phyloP scores from a whole-genome alignment of 2,329 filamentous ascomycete species.

The Xylaria sp. region DNA sequence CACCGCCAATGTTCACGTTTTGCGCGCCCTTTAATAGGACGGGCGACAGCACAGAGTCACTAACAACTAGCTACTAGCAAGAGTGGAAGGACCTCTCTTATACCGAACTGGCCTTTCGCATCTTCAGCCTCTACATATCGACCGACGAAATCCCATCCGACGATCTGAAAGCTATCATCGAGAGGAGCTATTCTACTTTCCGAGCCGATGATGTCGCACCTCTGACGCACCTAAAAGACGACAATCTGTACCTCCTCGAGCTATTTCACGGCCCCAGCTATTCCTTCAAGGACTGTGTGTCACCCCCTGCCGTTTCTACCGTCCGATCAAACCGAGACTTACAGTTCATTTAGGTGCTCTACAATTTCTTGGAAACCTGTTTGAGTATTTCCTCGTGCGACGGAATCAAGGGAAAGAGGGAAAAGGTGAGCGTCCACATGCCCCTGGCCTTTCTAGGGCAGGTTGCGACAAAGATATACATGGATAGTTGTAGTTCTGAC shows the following conservation, averaged over 20 bases:
- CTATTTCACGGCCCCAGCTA: slow-evolving; percentile 96
- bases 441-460: background rate
- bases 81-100: slow-evolving; percentile 82
- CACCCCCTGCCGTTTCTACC: background rate
- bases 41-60: background rate
- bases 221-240: slow-evolving; percentile 75
- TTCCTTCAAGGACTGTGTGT: slow-evolving; percentile 85
- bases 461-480: background rate
- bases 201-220: slow-evolving; percentile 79
- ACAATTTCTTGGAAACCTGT: slow-evolving; percentile 95
- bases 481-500: background rate
- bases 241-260: slow-evolving; percentile 85
- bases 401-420: slow-evolving; percentile 73
- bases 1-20: background rate
- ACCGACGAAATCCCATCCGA: slow-evolving; percentile 77
- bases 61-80: slow-evolving; percentile 46
- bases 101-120: slow-evolving; percentile 79
- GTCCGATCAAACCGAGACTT: background rate
- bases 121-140: slow-evolving; percentile 89
- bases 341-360: slow-evolving; percentile 58
- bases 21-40: background rate
- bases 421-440: slow-evolving; percentile 27
- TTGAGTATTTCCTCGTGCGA: slow-evolving; percentile 82
- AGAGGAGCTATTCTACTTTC: slow-evolving; percentile 88
- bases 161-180: slow-evolving; percentile 83